Evolutionary conservation across 495 filamentous ascomycete species (phyloP), one percentile per base, ranked within the genome.

Genomic region (Penicillium canariense): DNA sequence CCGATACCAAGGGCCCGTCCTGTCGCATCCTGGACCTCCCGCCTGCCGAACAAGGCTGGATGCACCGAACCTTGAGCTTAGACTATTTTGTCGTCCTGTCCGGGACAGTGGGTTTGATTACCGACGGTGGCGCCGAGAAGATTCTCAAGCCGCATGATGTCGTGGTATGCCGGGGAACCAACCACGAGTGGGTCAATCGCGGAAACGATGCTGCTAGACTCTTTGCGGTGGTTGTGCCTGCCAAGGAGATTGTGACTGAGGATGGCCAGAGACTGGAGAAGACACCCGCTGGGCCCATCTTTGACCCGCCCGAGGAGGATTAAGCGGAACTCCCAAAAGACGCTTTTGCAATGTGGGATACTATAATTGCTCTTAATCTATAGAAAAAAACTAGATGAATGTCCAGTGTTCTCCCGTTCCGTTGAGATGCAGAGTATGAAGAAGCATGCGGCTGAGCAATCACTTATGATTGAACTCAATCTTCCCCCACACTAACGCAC

Each of bases 181-280:
- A 65, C 32, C 66, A 68, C 39, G 65, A 63, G 34, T 68, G 64
- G 64, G 61, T 65, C 2, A 68, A 68, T 32, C 55, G 65, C 7
- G 62, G 63, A 2, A 50, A 51, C 3, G 58, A 58, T 18, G 30
- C 53, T 40, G 63, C 60, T n/a, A 52, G 50, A 26, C 11, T 67
- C 0, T 66, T 68, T 58, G 57, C 15, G 25, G 60, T 68, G 22
- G 52, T 62, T 52, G 44, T 68, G 1, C 61, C 63, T 18, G 55
- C 50, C 12, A 31, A 59, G 36, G 62, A 63, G 30, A 59, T 66
- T 51, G 48, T 61, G 1, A 62, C 56, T 0, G 62, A 46, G 20
- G 46, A 63, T 47, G 62, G 59, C 0, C 27, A 34, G 23, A 42
- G 43, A 46, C 15, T 66, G 49, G 65, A 58, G 44, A 66, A 66